A percentile compares a stretch with the other conserved stretches of the same genome.
These are phyloP conservation scores for Hygrophorus russula DNA, from an alignment of 768 basidiomycete species.

Conservation along the genomic window DNA sequence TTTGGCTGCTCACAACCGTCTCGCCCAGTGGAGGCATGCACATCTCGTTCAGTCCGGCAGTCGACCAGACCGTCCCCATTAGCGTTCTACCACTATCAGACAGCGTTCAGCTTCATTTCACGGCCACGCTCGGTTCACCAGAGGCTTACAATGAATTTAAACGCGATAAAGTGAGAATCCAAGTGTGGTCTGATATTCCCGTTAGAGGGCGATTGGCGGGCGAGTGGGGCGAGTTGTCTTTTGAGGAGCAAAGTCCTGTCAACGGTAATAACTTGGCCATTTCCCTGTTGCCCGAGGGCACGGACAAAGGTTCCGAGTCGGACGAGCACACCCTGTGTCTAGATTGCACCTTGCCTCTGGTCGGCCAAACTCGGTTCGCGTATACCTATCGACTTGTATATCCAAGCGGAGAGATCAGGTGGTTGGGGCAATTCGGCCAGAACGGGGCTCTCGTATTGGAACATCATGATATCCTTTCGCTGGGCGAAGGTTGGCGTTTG, in stretches of 20 bases:
- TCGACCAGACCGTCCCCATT: conserved; percentile 21
- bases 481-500: conserved; percentile 17
- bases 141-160: conserved; percentile 21
- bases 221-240: conserved; percentile 7
- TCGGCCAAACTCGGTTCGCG: conserved; percentile 16
- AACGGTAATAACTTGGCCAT: background rate
- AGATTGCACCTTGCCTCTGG: conserved; percentile 1
- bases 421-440: conserved; percentile 34
- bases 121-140: conserved; percentile 18
- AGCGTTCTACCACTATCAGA: conserved; percentile 11
- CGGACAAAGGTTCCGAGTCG: background rate
- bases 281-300: conserved; percentile 8
- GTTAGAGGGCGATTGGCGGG: conserved; percentile 9
- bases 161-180: conserved; percentile 21
- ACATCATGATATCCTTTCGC: conserved; percentile 5
- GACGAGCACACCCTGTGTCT: conserved; percentile 7
- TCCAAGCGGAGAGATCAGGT: conserved; percentile 28
- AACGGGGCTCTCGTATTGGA: conserved; percentile 31
- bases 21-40: conserved; percentile 17
- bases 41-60: conserved; percentile 27
- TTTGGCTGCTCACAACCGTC: background rate
- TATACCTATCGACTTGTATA: conserved; percentile 42
- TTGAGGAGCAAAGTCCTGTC: background rate
- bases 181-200: conserved; percentile 33
- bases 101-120: conserved; percentile 21